Evolutionary conservation across 805 yeast genomes (phyloP).

Genomic region (Pichia membranifaciens): DNA sequence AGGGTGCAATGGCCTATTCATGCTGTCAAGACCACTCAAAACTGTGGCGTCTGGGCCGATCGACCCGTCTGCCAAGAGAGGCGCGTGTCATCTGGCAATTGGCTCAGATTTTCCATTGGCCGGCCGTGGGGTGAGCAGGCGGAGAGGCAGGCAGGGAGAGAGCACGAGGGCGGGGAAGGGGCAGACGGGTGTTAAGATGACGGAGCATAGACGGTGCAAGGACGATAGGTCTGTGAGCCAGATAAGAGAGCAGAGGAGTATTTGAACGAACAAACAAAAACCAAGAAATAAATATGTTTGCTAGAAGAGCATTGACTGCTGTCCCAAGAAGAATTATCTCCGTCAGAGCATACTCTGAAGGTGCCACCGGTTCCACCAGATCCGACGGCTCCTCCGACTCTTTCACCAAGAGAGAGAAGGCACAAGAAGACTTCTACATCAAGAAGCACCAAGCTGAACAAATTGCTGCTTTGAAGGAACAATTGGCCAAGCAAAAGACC

Average conservation of each 20-base stretch:
- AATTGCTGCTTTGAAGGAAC: conserved; percentile 67
- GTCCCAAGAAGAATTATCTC: conserved; percentile 25
- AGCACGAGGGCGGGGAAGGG: background rate
- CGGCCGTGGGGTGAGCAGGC: conserved; percentile 1
- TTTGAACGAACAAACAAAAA: background rate
- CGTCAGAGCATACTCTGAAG: conserved; percentile 44
- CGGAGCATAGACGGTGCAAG: background rate
- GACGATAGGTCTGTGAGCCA: background rate
- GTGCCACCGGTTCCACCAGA: conserved; percentile 57
- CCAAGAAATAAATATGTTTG: conserved; percentile 22
- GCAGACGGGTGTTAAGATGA: background rate
- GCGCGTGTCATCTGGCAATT: background rate
- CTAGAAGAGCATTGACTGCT: conserved; percentile 36
- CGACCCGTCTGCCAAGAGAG: background rate
- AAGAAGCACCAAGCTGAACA: conserved; percentile 89
- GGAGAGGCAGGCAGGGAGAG: background rate
- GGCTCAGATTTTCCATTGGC: background rate
- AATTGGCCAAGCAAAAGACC: conserved; percentile 69
- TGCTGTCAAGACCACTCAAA: background rate
- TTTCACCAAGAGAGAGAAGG: conserved; percentile 84
- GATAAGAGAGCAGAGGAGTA: too few species aligned
- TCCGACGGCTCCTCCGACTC: conserved; percentile 50
- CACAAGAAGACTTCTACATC: conserved; percentile 80
- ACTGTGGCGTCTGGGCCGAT: background rate
- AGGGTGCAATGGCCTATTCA: too few species aligned